Evolutionary conservation across 2,329 filamentous ascomycete species (phyloP), one percentile per base, ranked within the genome.

Genomic region (Hymenotorrendiella dingleyae): DNA sequence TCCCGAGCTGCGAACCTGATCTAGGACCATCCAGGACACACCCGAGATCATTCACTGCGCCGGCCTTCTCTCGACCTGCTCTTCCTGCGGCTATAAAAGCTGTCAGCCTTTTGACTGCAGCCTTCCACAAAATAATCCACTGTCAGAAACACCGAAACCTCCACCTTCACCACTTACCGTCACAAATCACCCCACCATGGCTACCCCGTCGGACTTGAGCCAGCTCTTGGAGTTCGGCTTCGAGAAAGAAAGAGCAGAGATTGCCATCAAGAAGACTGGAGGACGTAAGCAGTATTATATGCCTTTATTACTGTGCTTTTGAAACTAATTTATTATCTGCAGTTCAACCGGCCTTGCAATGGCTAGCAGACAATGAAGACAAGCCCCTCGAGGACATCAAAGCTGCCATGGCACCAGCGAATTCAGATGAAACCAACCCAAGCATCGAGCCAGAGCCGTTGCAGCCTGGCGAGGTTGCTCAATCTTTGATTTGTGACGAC

Each of bases 321-420:
- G 4, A 16, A 19, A 2, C 20, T 24, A 42, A 48, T 6, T 54
- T 56, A 29, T 28, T n/a, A 6, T 39, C 42, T 55, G 38, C 22
- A 91, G 86, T 96, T 35, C 84, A 93, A 62, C 84, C 82, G 54
- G 93, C 93, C 40, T 76, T 98, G 45, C 86, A 95, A 68, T 98
- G 93, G 93, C 77, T 98, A 1, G 90, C 94, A 62, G 78, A 85
- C 56, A 94, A 94, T 62, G 82, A 94, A 62, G 88, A 95, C 64
- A 94, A 86, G 56, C 74, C 86, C 1, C 62, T 95, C 30, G 89
- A 96, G 27, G 83, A 94, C 45, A 82, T 97, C 48, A 76, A 86
- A 50, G 69, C 69, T 3, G 63, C 64, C 5, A 54, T 56, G 16
- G 54, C 59, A 21, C 62, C 63, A 1, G 73, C 71, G 21, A 67